These are phyloP conservation scores for Hemileccinum rubropunctum DNA, from an alignment of 768 basidiomycete genomes.

Conservation along the genomic window DNA sequence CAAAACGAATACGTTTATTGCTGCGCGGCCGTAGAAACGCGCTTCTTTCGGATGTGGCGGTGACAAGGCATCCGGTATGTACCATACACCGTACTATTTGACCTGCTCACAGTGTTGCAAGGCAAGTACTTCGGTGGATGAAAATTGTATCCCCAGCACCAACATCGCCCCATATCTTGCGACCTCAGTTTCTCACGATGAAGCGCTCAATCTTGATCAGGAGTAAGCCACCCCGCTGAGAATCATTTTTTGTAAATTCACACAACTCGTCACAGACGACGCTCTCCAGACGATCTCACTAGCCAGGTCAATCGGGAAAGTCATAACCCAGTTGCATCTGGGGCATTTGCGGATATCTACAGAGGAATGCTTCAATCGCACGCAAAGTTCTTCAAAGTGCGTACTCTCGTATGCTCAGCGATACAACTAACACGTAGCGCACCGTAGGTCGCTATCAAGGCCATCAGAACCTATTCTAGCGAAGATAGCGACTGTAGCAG, in stretches of 20 bases:
- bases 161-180: too few species aligned
- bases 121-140: too few species aligned
- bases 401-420: neutral
- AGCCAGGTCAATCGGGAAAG: neutral
- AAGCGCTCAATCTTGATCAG: neutral
- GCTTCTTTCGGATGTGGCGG: too few species aligned
- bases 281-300: neutral
- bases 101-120: too few species aligned
- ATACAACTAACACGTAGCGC: neutral
- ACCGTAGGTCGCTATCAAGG: slow-evolving; percentile 8
- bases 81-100: too few species aligned
- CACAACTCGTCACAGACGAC: neutral
- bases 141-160: too few species aligned
- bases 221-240: neutral
- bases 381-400: neutral
- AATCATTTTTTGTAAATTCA: neutral
- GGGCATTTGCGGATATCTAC: slow-evolving; percentile 10
- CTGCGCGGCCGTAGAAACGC: slow-evolving; percentile 17
- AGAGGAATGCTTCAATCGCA: neutral
- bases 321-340: neutral
- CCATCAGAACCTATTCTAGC: slow-evolving; percentile 1
- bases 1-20: too few species aligned
- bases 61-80: too few species aligned
- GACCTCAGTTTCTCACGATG: too few species aligned
- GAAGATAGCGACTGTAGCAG: slow-evolving; percentile 6